These are phyloP conservation scores for Dendrobium huoshanense DNA, from an alignment of 106 monocot genomes.

Conservation along the genomic window DNA sequence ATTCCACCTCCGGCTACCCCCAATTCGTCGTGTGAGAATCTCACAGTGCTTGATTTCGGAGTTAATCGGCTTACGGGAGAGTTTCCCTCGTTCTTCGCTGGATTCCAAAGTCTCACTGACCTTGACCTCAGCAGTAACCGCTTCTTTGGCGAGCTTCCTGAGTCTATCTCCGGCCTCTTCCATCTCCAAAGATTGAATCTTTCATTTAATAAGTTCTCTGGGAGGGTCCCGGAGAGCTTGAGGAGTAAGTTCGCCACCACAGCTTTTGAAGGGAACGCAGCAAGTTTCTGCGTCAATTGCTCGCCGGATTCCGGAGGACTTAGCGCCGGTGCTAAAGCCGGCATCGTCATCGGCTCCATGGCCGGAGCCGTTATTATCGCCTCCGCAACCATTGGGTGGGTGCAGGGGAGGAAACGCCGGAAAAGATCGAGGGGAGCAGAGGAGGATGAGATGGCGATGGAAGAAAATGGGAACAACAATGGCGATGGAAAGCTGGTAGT, in stretches of 20 bases:
- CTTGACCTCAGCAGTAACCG: slow-evolving; percentile 58
- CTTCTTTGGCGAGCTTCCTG: slow-evolving; percentile 49
- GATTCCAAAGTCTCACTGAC: slow-evolving; percentile 29
- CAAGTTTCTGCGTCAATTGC: slow-evolving; percentile 54
- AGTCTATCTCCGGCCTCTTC: slow-evolving; percentile 20
- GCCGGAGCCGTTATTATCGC: slow-evolving; percentile 59
- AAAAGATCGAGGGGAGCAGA: slow-evolving; percentile 9
- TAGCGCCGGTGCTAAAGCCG: slow-evolving; percentile 55
- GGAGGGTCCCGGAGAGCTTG: slow-evolving; percentile 35
- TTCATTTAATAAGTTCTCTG: slow-evolving; percentile 83
- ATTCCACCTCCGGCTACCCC: slow-evolving; percentile 48
- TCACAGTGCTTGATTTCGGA: slow-evolving; percentile 52
- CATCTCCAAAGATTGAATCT: slow-evolving; percentile 56
- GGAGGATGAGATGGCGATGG: slow-evolving; percentile 34
- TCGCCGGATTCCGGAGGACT: slow-evolving; percentile 13
- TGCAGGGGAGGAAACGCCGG: slow-evolving; percentile 56
- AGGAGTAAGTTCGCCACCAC: slow-evolving; percentile 26
- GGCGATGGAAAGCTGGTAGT: slow-evolving; percentile 66
- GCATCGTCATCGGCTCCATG: slow-evolving; percentile 74
- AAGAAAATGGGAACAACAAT: slow-evolving; percentile 18
- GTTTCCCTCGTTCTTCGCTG: slow-evolving; percentile 51
- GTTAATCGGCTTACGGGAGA: slow-evolving; percentile 38
- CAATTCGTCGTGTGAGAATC: slow-evolving; percentile 30
- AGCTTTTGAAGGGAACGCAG: slow-evolving; percentile 50
- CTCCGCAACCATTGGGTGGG: slow-evolving; percentile 53